Percentiles rank a stretch among this genome's conserved stretches.
Conservation (phyloP, 306 rosid species). For the Medicago lupulina region DNA sequence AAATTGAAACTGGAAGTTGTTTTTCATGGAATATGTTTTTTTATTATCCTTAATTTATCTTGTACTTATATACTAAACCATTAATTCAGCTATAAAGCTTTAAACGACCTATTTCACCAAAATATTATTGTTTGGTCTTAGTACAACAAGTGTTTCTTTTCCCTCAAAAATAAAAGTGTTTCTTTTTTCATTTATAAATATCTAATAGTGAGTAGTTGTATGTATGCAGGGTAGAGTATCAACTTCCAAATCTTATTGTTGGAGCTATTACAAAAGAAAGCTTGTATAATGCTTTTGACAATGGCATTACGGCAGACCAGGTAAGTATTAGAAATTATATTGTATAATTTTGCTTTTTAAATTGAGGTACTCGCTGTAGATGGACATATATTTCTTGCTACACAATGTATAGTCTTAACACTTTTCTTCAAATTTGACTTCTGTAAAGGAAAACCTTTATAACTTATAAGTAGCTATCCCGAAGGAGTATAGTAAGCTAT, state of each 20-base stretch:
- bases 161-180: no score
- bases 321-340: slow-evolving; percentile 47
- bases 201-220: slow-evolving; percentile 34
- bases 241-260: slow-evolving; percentile 97
- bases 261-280: slow-evolving; percentile 97
- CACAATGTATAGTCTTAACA: background rate
- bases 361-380: background rate
- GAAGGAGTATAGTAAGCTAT: slow-evolving; percentile 11
- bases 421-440: slow-evolving; percentile 14
- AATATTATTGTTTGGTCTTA: slow-evolving; percentile 35
- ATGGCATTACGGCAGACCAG: slow-evolving; percentile 88
- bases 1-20: slow-evolving; percentile 13
- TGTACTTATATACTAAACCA: background rate
- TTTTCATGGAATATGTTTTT: slow-evolving; percentile 22
- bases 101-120: slow-evolving; percentile 33
- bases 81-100: slow-evolving; percentile 8
- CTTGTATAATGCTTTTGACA: slow-evolving; percentile 89
- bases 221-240: slow-evolving; percentile 86
- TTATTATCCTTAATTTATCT: slow-evolving; percentile 26
- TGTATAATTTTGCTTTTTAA: slow-evolving; percentile 7
- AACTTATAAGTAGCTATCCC: slow-evolving; percentile 11
- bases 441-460: slow-evolving; percentile 11
- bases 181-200: slow-evolving; percentile 22
- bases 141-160: slow-evolving; percentile 4
- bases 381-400: slow-evolving; percentile 32